Evolutionary conservation across 176 grass and related monocot genomes (phyloP).

Genomic region (Areca catechu): DNA sequence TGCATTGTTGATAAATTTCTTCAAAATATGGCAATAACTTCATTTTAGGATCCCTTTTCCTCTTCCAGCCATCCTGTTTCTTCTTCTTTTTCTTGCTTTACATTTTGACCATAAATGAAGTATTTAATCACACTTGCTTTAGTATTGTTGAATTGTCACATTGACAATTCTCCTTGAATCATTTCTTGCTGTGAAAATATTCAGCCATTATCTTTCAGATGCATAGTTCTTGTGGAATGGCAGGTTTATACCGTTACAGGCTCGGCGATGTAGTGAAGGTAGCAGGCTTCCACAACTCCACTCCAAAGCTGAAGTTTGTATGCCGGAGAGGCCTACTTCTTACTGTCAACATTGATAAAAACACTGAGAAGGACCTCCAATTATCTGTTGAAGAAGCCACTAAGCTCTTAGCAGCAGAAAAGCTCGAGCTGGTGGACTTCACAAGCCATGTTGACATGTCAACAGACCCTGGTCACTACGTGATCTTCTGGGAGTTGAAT

Average conservation of each 20-base stretch:
- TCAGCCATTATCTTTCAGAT: too few species aligned
- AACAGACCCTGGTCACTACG: slow-evolving; percentile 57
- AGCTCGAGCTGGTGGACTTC: slow-evolving; percentile 85
- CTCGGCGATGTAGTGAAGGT: slow-evolving; percentile 70
- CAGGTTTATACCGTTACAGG: slow-evolving; percentile 74
- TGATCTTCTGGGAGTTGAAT: slow-evolving; percentile 75
- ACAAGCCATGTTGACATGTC: slow-evolving; percentile 57
- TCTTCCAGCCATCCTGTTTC: too few species aligned
- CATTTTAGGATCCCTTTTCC: too few species aligned
- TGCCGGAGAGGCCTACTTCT: slow-evolving; percentile 60
- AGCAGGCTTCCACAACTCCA: slow-evolving; percentile 70
- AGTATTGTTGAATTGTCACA: too few species aligned
- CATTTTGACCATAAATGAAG: too few species aligned
- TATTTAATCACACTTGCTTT: too few species aligned
- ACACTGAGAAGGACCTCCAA: slow-evolving; percentile 81
- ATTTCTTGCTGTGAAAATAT: too few species aligned
- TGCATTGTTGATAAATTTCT: too few species aligned
- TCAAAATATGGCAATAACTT: too few species aligned
- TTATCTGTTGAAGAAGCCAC: slow-evolving; percentile 42
- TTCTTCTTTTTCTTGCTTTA: too few species aligned
- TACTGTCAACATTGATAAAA: slow-evolving; percentile 91
- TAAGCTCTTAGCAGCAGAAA: slow-evolving; percentile 46
- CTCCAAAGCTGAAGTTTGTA: slow-evolving; percentile 79
- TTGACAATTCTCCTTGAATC: too few species aligned
- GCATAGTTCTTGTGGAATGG: not conserved